Conservation (phyloP, 352 stramenopile genomes). For the Globisporangium barbulae region DNA sequence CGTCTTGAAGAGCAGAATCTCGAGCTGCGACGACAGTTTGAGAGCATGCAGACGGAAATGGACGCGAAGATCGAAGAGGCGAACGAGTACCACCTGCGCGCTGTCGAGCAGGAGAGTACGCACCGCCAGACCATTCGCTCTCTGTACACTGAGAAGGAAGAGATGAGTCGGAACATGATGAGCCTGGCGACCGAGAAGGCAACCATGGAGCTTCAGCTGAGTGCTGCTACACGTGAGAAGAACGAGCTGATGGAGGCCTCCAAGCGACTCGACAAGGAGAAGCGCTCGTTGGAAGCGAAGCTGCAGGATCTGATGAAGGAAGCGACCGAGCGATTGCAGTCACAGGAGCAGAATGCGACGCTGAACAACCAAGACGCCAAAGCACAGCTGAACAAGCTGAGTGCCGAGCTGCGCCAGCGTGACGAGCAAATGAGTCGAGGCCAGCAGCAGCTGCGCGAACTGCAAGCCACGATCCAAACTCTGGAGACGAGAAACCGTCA, state of each 20-base stretch:
- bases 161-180: conserved; percentile 44
- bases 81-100: conserved; percentile 33
- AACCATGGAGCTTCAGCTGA: conserved; percentile 46
- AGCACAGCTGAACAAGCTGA: conserved; percentile 38
- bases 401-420: conserved; percentile 32
- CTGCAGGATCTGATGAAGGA: conserved; percentile 49
- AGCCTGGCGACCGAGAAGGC: conserved; percentile 47
- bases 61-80: conserved; percentile 46
- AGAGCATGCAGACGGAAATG: conserved; percentile 36
- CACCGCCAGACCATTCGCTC: conserved; percentile 48
- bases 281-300: conserved; percentile 41
- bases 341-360: conserved; percentile 39
- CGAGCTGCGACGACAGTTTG: conserved; percentile 40
- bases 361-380: conserved; percentile 42
- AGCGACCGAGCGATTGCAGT: conserved; percentile 43
- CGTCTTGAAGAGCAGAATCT: conserved; percentile 65
- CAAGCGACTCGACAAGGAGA: conserved; percentile 51
- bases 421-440: conserved; percentile 48
- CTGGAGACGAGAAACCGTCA: conserved; percentile 33
- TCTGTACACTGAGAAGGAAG: conserved; percentile 63
- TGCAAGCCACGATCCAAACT: conserved; percentile 26
- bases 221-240: conserved; percentile 28
- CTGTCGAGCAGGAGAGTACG: conserved; percentile 43
- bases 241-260: conserved; percentile 27
- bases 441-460: conserved; percentile 31